Percentiles rank a stretch among this genome's conserved stretches.
Evolutionary conservation across 768 basidiomycete species (phyloP).

Genomic region (Suillus sp.): DNA sequence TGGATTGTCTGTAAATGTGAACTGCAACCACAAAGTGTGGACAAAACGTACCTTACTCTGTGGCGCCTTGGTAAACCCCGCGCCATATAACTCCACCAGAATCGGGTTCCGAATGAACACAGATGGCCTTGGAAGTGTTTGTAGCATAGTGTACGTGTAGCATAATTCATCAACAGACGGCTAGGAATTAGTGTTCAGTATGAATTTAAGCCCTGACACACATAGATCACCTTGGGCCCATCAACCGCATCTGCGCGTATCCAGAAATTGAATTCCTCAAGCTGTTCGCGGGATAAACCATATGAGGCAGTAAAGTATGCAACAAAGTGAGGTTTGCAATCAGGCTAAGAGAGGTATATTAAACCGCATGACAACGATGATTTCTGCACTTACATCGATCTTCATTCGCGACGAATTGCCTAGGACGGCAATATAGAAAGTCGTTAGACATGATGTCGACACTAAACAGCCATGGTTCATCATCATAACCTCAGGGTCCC

Average conservation of each 20-base stretch:
- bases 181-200: conserved; percentile 15
- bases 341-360: conserved; percentile 35
- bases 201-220: background rate
- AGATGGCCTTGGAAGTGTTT: conserved; percentile 51
- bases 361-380: background rate
- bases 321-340: conserved; percentile 59
- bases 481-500: conserved; percentile 8
- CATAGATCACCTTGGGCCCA: background rate
- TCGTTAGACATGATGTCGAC: conserved; percentile 69
- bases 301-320: conserved; percentile 79
- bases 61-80: conserved; percentile 77
- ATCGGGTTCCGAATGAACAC: conserved; percentile 63
- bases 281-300: conserved; percentile 62
- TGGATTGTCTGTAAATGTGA: conserved; percentile 29
- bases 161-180: conserved; percentile 38
- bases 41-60: conserved; percentile 47
- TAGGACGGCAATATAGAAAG: conserved; percentile 76
- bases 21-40: background rate
- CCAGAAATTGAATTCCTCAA: conserved; percentile 74
- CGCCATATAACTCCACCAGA: conserved; percentile 75
- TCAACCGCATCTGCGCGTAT: conserved; percentile 40
- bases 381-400: conserved; percentile 38
- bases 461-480: conserved; percentile 43
- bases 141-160: conserved; percentile 56
- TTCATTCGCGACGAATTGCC: conserved; percentile 48